Base-by-base conservation (phyloP, 164 flowering plant genomes). In the Platanus orientalis region DNA sequence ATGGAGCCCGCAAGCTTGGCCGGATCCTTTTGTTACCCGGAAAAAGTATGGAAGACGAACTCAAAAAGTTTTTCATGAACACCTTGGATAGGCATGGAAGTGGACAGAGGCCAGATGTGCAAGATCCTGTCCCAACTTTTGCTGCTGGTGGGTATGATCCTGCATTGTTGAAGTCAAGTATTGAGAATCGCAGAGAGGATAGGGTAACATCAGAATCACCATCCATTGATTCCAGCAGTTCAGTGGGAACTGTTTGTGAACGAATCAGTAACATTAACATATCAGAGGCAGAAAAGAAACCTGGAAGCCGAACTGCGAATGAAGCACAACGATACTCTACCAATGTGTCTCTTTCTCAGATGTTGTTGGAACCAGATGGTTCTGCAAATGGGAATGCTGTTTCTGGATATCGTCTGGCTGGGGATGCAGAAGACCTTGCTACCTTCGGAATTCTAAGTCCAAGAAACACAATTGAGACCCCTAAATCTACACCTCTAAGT, bases 1-100 rank as follows among this genome's bases (percentile, higher is more conserved):
- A 78, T 77, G 93, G 96, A 24, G 89, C 88, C 27, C 80, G 80
- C 51, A 87, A 78, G 75, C 95, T 91, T 63, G 86, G 88, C 5
- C 71, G 58, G 24, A 74, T 87, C 61, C 85, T 91, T 49, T 54
- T 48, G 23, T 63, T 56, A 61, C 81, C 95, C 7, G 68, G 40
- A 51, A 79, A 73, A 39, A 65, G 57, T 25, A 66, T 85, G 45
- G 65, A 61, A 3, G 73, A 70, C 60, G 92, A 81, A 71, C 74
- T 89, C 29, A 67, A 66, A 5, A 73, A 65, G 49, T 84, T 86
- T 51, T 86, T 83, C 56, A 16, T 60, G 60, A 83, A 77, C 63
- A 83, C 88, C 50, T 58, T 80, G 66, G 75, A 73, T 25, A 82
- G 85, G 54, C 75, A 78, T 73, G 79, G 69, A 48, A 71, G 59